These are phyloP conservation scores for Carex pumila DNA, from an alignment of 176 grass and related monocot genomes.

Conservation along the genomic window DNA sequence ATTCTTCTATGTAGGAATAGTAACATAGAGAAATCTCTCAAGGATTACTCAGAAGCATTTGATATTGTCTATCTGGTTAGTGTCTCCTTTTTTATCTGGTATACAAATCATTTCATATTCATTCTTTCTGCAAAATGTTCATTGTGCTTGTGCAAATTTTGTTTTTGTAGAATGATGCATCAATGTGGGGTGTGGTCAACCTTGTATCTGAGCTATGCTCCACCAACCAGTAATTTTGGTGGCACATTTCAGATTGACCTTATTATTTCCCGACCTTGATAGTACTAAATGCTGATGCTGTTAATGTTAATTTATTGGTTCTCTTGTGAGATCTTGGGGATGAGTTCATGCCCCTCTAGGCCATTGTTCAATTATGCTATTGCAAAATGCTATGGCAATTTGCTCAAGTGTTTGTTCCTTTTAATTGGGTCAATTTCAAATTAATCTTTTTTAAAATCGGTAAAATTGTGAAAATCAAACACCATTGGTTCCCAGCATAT, in stretches of 20 bases:
- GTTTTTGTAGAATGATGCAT: slow-evolving; percentile 57
- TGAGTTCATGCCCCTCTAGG: too few species aligned
- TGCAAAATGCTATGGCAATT: too few species aligned
- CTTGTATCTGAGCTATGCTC: slow-evolving; percentile 58
- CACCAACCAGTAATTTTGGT: slow-evolving; percentile 17
- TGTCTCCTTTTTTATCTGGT: slow-evolving; percentile 7
- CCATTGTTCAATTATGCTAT: too few species aligned
- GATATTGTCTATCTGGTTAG: slow-evolving; percentile 81
- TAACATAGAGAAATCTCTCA: slow-evolving; percentile 69
- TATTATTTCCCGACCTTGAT: background rate
- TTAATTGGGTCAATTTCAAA: too few species aligned
- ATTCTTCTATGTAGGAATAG: slow-evolving; percentile 48
- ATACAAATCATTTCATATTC: background rate
- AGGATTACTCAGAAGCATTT: slow-evolving; percentile 68
- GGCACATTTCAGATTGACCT: background rate
- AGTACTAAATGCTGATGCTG: background rate
- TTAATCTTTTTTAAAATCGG: too few species aligned
- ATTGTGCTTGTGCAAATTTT: background rate
- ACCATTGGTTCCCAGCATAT: too few species aligned
- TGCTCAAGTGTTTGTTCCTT: too few species aligned
- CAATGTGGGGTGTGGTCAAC: slow-evolving; percentile 67
- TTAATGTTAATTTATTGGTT: background rate
- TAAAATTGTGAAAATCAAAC: too few species aligned
- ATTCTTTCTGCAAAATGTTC: background rate
- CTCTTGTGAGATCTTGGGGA: too few species aligned